These are phyloP conservation scores for Trametes sanguinea DNA, from an alignment of 768 basidiomycete genomes.

Conservation along the genomic window DNA sequence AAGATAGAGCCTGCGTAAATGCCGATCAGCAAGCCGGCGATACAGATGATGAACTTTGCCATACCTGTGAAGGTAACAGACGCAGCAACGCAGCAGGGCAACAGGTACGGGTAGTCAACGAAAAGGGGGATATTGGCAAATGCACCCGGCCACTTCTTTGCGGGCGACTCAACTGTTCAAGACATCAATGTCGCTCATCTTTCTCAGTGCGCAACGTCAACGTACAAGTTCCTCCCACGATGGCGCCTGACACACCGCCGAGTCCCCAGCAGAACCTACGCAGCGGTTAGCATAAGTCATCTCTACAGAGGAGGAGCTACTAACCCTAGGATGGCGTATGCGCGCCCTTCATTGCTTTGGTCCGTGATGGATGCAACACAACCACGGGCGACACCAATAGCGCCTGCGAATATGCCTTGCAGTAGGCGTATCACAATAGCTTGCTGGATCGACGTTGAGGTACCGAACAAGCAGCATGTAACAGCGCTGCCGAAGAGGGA, in stretches of 20 bases:
- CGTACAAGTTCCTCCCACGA: slow-evolving; percentile 83
- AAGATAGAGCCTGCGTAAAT: slow-evolving; percentile 69
- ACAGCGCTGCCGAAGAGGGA: slow-evolving; percentile 85
- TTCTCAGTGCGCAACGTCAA: slow-evolving; percentile 16
- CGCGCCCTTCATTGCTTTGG: slow-evolving; percentile 88
- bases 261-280: slow-evolving; percentile 92
- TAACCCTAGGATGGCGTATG: slow-evolving; percentile 90
- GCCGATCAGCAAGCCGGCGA: not conserved
- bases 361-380: slow-evolving; percentile 88
- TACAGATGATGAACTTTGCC: slow-evolving; percentile 12
- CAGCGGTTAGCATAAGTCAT: not conserved
- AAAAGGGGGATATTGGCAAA: slow-evolving; percentile 72
- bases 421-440: slow-evolving; percentile 85
- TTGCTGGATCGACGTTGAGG: slow-evolving; percentile 70
- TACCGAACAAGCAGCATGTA: slow-evolving; percentile 78
- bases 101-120: slow-evolving; percentile 82
- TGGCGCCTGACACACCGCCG: slow-evolving; percentile 89
- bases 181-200: slow-evolving; percentile 21
- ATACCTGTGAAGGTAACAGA: slow-evolving; percentile 71
- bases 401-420: slow-evolving; percentile 91
- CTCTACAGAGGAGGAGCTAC: slow-evolving; percentile 13
- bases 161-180: slow-evolving; percentile 73
- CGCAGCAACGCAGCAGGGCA: slow-evolving; percentile 82
- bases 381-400: slow-evolving; percentile 92
- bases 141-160: slow-evolving; percentile 78